These are phyloP conservation scores for Acrocalymma vagum DNA, from an alignment of 2,329 filamentous ascomycete species.

Conservation along the genomic window DNA sequence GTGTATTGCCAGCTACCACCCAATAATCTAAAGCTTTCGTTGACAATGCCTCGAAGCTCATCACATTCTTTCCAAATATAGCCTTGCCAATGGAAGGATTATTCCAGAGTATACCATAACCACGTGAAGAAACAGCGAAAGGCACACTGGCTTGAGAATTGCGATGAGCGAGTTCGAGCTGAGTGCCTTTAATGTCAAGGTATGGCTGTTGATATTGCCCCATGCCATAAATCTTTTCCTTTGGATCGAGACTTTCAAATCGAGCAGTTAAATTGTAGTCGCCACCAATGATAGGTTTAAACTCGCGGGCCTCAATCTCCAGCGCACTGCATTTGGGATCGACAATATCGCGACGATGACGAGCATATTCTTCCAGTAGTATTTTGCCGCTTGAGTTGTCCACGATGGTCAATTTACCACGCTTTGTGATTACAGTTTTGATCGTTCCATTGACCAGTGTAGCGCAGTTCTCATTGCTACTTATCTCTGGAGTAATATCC, in stretches of 20 bases:
- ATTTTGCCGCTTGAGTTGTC: constrained; percentile 52
- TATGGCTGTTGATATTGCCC: constrained; percentile 73
- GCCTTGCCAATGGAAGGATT: constrained; percentile 69
- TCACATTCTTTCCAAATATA: constrained; percentile 68
- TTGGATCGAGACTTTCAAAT: constrained; percentile 62
- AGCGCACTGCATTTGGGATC: constrained; percentile 69
- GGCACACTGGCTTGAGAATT: constrained; percentile 73
- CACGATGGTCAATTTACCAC: constrained; percentile 61
- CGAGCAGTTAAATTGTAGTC: constrained; percentile 67
- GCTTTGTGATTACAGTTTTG: constrained; percentile 55
- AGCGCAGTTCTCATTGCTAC: constrained; percentile 38
- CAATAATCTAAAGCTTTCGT: constrained; percentile 70
- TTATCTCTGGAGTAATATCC: constrained; percentile 5
- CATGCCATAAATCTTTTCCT: constrained; percentile 74
- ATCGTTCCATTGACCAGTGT: constrained; percentile 60
- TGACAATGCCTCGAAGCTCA: constrained; percentile 68
- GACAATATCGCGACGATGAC: constrained; percentile 58
- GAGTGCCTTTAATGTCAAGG: constrained; percentile 69
- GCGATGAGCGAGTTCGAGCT: constrained; percentile 71
- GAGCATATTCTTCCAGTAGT: constrained; percentile 63
- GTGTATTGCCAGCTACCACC: constrained; percentile 67
- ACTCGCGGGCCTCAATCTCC: constrained; percentile 65
- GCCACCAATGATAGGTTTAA: constrained; percentile 60
- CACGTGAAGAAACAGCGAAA: constrained; percentile 66
- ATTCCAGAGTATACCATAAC: constrained; percentile 73